Evolutionary conservation across 2,329 filamentous ascomycete species (phyloP).

Genomic region (Penicillium sclerotiorum): DNA sequence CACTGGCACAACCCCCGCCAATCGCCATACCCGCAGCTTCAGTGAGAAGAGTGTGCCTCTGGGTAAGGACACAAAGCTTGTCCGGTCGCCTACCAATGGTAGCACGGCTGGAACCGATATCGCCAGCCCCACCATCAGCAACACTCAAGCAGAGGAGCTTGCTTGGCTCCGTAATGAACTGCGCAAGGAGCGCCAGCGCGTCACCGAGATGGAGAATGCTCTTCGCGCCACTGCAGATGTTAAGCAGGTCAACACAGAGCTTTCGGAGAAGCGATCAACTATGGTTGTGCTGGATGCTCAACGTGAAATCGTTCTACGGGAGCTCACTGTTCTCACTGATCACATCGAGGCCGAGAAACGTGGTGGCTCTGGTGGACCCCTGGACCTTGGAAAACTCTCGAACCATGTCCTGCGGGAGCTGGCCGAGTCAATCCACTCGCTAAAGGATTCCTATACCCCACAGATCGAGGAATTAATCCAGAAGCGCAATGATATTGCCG

Average conservation of each 20-base stretch:
- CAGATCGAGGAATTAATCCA: conserved; percentile 88
- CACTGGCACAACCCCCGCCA: conserved; percentile 85
- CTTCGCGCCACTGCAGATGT: conserved; percentile 63
- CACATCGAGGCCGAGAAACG: conserved; percentile 87
- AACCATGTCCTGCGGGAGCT: conserved; percentile 65
- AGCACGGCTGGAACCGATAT: conserved; percentile 61
- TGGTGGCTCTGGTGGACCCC: conserved; percentile 72
- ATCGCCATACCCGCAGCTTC: conserved; percentile 87
- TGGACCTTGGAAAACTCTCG: conserved; percentile 74
- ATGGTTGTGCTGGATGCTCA: conserved; percentile 93
- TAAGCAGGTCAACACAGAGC: conserved; percentile 80
- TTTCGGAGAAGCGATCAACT: conserved; percentile 91
- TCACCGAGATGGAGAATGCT: conserved; percentile 72
- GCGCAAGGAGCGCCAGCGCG: conserved; percentile 78
- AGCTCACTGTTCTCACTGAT: conserved; percentile 85
- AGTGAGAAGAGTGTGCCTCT: conserved; percentile 66
- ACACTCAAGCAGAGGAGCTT: conserved; percentile 64
- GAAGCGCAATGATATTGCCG: conserved; percentile 78
- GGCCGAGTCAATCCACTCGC: conserved; percentile 61
- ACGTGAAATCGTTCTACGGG: conserved; percentile 91
- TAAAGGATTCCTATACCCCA: conserved; percentile 76
- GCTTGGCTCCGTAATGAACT: conserved; percentile 70
- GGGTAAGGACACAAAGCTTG: conserved; percentile 68
- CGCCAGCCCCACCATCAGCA: conserved; percentile 70
- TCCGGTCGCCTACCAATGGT: conserved; percentile 64